Conservation (phyloP, 768 basidiomycete species). For the Cyclocybe cylindracea region DNA sequence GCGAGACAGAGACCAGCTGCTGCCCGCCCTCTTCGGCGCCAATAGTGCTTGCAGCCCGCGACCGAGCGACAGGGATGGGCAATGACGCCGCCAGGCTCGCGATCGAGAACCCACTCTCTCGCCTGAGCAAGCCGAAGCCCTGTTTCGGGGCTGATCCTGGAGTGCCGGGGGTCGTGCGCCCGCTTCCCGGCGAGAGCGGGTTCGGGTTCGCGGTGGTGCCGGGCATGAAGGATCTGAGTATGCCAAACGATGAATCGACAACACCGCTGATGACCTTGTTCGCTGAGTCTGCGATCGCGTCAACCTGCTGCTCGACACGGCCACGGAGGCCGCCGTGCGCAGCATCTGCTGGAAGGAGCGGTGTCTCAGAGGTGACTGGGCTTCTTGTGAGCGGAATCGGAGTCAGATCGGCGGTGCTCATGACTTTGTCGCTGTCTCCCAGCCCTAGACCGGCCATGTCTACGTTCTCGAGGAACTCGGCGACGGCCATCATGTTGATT, state of each 20-base stretch:
- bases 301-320: constrained; percentile 79
- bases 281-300: constrained; percentile 80
- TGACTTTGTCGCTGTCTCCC: constrained; percentile 53
- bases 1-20: constrained; percentile 47
- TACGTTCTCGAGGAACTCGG: constrained; percentile 94
- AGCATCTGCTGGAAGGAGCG: constrained; percentile 45
- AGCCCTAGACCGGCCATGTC: constrained; percentile 73
- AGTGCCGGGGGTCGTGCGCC: constrained; percentile 19
- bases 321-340: constrained; percentile 59
- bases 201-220: constrained; percentile 19
- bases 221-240: constrained; percentile 77
- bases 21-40: constrained; percentile 42
- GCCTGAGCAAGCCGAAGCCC: constrained; percentile 67
- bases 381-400: constrained; percentile 75
- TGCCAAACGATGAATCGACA: constrained; percentile 88
- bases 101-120: constrained; percentile 83
- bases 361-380: constrained; percentile 46
- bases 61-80: constrained; percentile 44
- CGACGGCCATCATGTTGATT: constrained; percentile 93
- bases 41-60: constrained; percentile 25
- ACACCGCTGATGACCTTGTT: constrained; percentile 85
- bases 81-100: constrained; percentile 70
- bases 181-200: constrained; percentile 12
- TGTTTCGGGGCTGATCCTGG: constrained; percentile 36
- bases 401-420: constrained; percentile 76